Evolutionary conservation across 202 grass and related monocot species (phyloP).

Genomic region (Zizania palustris): DNA sequence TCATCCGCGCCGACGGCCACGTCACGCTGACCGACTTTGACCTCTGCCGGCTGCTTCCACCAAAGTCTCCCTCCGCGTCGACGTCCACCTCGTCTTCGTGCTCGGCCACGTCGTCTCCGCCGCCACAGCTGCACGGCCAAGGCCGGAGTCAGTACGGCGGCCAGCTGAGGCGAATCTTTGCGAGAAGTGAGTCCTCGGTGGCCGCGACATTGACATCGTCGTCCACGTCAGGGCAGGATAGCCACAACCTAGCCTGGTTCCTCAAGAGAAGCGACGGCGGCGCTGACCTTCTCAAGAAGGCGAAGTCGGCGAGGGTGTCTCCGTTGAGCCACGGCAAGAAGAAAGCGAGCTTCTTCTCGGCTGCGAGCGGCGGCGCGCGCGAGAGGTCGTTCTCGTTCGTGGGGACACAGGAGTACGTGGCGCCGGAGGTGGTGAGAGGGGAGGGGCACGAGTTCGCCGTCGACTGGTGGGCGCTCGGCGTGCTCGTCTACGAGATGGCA

Average conservation of each 20-base stretch:
- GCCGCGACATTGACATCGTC: constrained; percentile 8
- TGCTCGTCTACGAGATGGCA: constrained; percentile 83
- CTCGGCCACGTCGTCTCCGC: constrained; percentile 58
- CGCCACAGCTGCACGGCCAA: constrained; percentile 33
- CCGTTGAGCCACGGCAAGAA: constrained; percentile 58
- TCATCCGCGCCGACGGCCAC: constrained; percentile 76
- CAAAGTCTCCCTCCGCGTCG: constrained; percentile 35
- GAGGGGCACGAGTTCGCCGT: constrained; percentile 87
- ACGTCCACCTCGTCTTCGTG: constrained; percentile 44
- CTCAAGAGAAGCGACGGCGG: constrained; percentile 42
- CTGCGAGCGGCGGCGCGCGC: not conserved
- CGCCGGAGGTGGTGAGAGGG: constrained; percentile 87
- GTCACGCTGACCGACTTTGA: constrained; percentile 90
- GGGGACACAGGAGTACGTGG: constrained; percentile 91
- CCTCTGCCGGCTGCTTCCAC: constrained; percentile 65
- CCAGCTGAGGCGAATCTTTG: constrained; percentile 46
- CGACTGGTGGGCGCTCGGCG: constrained; percentile 92
- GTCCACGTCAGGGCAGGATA: constrained; percentile 9
- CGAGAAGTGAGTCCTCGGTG: constrained; percentile 46
- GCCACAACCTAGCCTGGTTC: constrained; percentile 58
- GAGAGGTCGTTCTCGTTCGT: constrained; percentile 89
- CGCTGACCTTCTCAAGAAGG: constrained; percentile 41
- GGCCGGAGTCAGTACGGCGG: not conserved
- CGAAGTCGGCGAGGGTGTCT: constrained; percentile 71
- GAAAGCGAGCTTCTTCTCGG: constrained; percentile 43